These are phyloP conservation scores for Elaphomyces granulatus DNA, from an alignment of 495 filamentous ascomycete genomes.

Conservation along the genomic window DNA sequence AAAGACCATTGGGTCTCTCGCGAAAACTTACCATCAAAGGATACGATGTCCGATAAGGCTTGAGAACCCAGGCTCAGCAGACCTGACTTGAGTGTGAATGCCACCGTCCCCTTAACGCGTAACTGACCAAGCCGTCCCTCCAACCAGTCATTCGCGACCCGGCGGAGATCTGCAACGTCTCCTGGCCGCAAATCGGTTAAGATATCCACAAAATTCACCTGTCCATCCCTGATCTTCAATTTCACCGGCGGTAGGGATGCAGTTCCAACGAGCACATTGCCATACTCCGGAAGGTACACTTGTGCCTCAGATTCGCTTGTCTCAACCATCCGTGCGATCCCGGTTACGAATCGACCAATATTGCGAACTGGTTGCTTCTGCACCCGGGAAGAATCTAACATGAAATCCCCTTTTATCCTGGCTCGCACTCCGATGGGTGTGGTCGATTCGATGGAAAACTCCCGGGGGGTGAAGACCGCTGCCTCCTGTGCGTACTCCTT, in stretches of 20 bases:
- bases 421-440: conserved; percentile 61
- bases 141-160: conserved; percentile 79
- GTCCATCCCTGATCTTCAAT: conserved; percentile 60
- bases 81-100: conserved; percentile 59
- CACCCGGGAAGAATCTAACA: conserved; percentile 62
- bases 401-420: conserved; percentile 65
- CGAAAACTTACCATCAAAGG: conserved; percentile 66
- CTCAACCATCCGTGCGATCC: conserved; percentile 61
- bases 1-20: conserved; percentile 1
- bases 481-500: conserved; percentile 79
- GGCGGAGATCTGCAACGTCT: conserved; percentile 59
- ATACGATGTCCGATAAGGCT: conserved; percentile 49
- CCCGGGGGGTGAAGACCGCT: conserved; percentile 61
- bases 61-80: conserved; percentile 63
- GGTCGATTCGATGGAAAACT: conserved; percentile 69
- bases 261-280: conserved; percentile 59
- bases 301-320: conserved; percentile 53
- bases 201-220: conserved; percentile 63
- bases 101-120: conserved; percentile 52
- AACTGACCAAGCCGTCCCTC: conserved; percentile 57
- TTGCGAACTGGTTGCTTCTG: conserved; percentile 51
- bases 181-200: conserved; percentile 59
- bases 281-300: conserved; percentile 75
- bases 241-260: conserved; percentile 59
- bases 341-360: conserved; percentile 64